Base-by-base conservation (phyloP, 2,329 filamentous ascomycete species). In the Xylariaceae sp. region DNA sequence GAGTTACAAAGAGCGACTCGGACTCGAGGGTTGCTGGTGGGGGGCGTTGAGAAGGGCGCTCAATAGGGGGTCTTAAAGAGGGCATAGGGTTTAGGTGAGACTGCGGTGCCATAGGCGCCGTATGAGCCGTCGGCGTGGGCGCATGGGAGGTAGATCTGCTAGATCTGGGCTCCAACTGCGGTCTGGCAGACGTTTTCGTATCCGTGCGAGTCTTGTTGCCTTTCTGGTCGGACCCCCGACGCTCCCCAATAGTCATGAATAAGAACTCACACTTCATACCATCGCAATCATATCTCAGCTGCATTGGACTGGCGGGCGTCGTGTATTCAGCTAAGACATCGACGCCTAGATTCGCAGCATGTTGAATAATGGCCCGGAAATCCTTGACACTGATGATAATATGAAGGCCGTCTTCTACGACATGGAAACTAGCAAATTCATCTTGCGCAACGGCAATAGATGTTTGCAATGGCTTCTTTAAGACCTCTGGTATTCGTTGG, bases 341-440 rank as follows among this genome's bases (percentile, higher is more conserved):
- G n/a, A 83, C 85, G 55, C 85, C 84, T 4, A 87, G 80, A 23
- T 85, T 84, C 23, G 87, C 86, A 8, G 89, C 89, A 73, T 93
- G 89, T 39, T 86, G 82, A 55, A 92, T 84, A 56, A 92, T 89
- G 39, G 89, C 86, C 54, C 89, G 86, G 72, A 92, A 92, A 73
- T 93, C 89, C 68, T 90, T 92, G 69, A 93, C 88, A 66, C 86
- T 90, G 69, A 92, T 88, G 60, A 90, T 83, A 67, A 92, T 89
- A 69, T 92, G 89, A 58, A 92, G 80, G 54, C 88, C 86, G 61
- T 90, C 85, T 69, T 91, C 86, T 18, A 66, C 64, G 35, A 90
- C 85, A 18, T 83, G 79, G 62, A 92, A 89, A 55, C 87, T 82
- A 59, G 89, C 86, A 68, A 93, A 93, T 66, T 92, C 89, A 58